phyloP scores from a whole-genome alignment of 2,329 filamentous ascomycete species.

The Venturia oleaginea region DNA sequence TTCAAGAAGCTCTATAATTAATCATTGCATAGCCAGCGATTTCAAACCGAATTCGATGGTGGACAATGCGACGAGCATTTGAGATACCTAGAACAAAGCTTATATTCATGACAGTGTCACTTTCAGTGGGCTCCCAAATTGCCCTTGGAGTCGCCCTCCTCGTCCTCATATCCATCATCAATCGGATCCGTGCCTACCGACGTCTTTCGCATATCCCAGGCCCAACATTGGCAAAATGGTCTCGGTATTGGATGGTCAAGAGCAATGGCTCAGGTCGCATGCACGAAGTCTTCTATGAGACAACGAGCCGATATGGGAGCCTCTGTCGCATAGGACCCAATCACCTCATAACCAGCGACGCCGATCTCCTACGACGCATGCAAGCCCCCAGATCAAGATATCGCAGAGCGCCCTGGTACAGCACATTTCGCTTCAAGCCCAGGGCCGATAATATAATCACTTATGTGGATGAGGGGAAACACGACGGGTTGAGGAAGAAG shows the following conservation, averaged over 20 bases:
- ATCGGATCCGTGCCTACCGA: slow-evolving; percentile 4
- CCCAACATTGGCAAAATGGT: slow-evolving; percentile 30
- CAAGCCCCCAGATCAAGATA: slow-evolving; percentile 11
- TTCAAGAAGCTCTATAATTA: neutral
- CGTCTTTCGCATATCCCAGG: slow-evolving; percentile 19
- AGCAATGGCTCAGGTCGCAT: slow-evolving; percentile 29
- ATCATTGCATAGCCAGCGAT: neutral
- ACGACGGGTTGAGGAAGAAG: slow-evolving; percentile 11
- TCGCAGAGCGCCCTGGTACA: slow-evolving; percentile 7
- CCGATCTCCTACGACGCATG: slow-evolving; percentile 13
- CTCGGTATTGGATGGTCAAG: slow-evolving; percentile 29
- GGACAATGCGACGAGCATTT: neutral
- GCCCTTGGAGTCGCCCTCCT: neutral
- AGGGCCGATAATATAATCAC: slow-evolving; percentile 13
- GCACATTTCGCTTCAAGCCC: slow-evolving; percentile 13
- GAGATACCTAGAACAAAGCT: neutral
- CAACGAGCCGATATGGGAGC: slow-evolving; percentile 31
- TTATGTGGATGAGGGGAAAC: slow-evolving; percentile 5
- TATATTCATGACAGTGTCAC: neutral
- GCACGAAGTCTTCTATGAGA: slow-evolving; percentile 28
- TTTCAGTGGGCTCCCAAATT: neutral
- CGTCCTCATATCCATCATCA: slow-evolving; percentile 4
- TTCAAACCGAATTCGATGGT: neutral
- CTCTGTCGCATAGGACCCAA: slow-evolving; percentile 20
- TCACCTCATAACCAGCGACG: slow-evolving; percentile 12